Conservation (phyloP, 2,329 filamentous ascomycete species). For the Colletotrichum magnum region DNA sequence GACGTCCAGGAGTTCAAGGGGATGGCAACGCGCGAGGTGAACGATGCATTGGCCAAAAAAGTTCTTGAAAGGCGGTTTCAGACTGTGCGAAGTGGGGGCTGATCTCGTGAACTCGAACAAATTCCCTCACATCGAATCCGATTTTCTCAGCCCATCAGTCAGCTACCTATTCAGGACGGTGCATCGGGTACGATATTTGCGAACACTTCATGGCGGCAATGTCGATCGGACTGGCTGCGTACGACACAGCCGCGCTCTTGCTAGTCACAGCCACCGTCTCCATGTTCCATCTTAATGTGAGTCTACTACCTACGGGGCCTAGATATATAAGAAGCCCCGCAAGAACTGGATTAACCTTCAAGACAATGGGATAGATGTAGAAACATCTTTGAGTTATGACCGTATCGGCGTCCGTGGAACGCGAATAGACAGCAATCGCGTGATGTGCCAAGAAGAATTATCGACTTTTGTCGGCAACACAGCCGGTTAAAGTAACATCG, state of each 20-base stretch:
- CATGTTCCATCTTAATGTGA: conserved; percentile 64
- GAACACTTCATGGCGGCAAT: conserved; percentile 67
- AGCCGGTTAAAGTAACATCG: too few relatives aligned
- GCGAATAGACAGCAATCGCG: too few relatives aligned
- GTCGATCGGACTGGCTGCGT: conserved; percentile 68
- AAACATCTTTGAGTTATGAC: too few relatives aligned
- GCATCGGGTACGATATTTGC: conserved; percentile 65
- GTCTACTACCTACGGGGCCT: background rate
- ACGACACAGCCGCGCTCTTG: conserved; percentile 63
- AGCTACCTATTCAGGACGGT: conserved; percentile 67
- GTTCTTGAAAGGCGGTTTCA: conserved; percentile 42
- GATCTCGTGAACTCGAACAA: conserved; percentile 61
- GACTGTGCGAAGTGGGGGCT: conserved; percentile 51
- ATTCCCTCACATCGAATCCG: conserved; percentile 62
- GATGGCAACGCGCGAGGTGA: conserved; percentile 54
- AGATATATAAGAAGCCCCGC: too few relatives aligned
- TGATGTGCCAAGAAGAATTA: too few relatives aligned
- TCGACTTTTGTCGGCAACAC: too few relatives aligned
- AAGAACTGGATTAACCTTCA: too few relatives aligned
- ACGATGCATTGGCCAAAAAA: conserved; percentile 47
- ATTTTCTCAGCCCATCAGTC: conserved; percentile 53
- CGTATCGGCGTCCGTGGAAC: too few relatives aligned
- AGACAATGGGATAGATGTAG: too few relatives aligned
- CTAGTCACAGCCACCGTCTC: conserved; percentile 70
- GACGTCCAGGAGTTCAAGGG: conserved; percentile 39